These are phyloP conservation scores for Barnettozyma hawaiiensis DNA, from an alignment of 1,139 yeast genomes.

Conservation along the genomic window DNA sequence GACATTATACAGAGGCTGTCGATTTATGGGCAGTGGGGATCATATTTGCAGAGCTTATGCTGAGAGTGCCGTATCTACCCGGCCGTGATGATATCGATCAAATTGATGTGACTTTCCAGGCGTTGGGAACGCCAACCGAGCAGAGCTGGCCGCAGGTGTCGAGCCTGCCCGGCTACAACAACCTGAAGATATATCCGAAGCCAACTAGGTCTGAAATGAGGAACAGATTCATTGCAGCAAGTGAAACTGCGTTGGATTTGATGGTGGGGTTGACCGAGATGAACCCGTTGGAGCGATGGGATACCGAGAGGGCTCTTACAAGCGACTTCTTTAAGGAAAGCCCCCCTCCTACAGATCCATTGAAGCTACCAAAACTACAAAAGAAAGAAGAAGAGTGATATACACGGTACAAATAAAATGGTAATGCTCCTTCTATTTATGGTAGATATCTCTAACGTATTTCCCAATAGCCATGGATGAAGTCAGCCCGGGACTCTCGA, in stretches of 20 bases:
- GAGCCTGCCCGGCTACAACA: slow-evolving; percentile 67
- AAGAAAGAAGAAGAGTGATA: too few relatives aligned
- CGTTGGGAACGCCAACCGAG: slow-evolving; percentile 94
- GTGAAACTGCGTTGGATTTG: slow-evolving; percentile 76
- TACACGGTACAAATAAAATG: neutral
- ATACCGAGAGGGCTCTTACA: slow-evolving; percentile 57
- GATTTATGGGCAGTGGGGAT: slow-evolving; percentile 95
- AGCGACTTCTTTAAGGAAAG: slow-evolving; percentile 66
- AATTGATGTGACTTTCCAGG: slow-evolving; percentile 83
- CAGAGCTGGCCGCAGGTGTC: slow-evolving; percentile 89
- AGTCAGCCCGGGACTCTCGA: slow-evolving; percentile 89
- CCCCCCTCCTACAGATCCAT: slow-evolving; percentile 76
- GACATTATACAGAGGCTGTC: slow-evolving; percentile 80
- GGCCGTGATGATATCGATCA: slow-evolving; percentile 90
- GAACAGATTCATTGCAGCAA: slow-evolving; percentile 85
- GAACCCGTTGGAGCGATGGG: slow-evolving; percentile 73
- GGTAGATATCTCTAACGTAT: slow-evolving; percentile 47
- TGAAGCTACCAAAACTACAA: slow-evolving; percentile 49
- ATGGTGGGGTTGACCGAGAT: slow-evolving; percentile 68
- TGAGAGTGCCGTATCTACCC: slow-evolving; percentile 90
- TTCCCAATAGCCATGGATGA: slow-evolving; percentile 78
- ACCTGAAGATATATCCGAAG: slow-evolving; percentile 69
- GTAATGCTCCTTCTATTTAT: slow-evolving; percentile 11
- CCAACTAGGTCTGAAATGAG: slow-evolving; percentile 81
- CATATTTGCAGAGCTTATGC: slow-evolving; percentile 94